Conservation (phyloP, 1,284 basidiomycete species). For the Ganoderma leucocontextum region DNA sequence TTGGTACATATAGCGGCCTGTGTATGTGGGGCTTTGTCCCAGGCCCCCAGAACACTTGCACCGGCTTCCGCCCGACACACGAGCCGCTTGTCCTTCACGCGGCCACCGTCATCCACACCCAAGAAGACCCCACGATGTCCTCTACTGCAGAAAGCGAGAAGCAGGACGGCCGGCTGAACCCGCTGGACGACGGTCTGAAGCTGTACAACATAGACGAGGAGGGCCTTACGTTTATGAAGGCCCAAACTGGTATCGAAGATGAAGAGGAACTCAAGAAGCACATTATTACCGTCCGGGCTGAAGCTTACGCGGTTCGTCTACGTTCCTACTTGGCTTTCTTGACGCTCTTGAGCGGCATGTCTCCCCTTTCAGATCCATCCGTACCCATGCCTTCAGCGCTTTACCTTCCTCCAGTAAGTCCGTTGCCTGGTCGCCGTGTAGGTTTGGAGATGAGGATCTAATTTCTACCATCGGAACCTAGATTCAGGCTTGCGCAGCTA, state of each 20-base stretch:
- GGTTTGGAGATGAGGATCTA: background rate
- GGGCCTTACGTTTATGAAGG: conserved; percentile 37
- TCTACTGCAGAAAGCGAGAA: background rate
- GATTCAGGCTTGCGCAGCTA: conserved; percentile 6
- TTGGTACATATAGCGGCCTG: background rate
- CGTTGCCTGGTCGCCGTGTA: background rate
- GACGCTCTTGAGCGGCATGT: background rate
- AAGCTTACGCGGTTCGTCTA: conserved; percentile 23
- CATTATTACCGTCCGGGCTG: conserved; percentile 49
- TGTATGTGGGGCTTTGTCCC: background rate
- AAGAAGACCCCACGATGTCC: background rate
- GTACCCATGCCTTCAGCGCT: conserved; percentile 12
- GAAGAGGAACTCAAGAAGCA: conserved; percentile 51
- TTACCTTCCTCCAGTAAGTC: conserved; percentile 15
- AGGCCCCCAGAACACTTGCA: background rate
- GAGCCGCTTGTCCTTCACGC: background rate
- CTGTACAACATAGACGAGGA: background rate
- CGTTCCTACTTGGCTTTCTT: background rate
- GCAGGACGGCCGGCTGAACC: background rate
- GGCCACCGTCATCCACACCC: background rate
- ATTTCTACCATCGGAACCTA: background rate
- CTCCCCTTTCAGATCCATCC: conserved; percentile 1
- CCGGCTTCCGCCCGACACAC: background rate
- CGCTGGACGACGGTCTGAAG: background rate
- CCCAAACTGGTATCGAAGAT: conserved; percentile 47